phyloP scores from a whole-genome alignment of 352 stramenopile species.

The Phytophthora hybrid region DNA sequence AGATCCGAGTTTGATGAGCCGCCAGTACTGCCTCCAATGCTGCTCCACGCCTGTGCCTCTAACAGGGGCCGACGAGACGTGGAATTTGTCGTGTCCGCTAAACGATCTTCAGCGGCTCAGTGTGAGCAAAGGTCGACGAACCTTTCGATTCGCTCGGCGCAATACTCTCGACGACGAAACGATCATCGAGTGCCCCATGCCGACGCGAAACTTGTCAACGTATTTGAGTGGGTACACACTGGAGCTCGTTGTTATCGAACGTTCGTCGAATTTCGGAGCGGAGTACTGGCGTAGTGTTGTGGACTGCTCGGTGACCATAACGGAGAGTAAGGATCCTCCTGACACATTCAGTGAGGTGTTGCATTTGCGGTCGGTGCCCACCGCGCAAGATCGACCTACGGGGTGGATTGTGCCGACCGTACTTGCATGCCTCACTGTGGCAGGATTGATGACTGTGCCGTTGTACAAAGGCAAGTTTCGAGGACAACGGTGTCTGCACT shows the following conservation, averaged over 20 bases:
- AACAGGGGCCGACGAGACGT: slow-evolving; percentile 71
- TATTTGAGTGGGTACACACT: slow-evolving; percentile 71
- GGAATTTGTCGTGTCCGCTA: slow-evolving; percentile 78
- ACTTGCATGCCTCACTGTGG: slow-evolving; percentile 20
- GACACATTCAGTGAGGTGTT: slow-evolving; percentile 63
- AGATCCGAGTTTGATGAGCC: slow-evolving; percentile 42
- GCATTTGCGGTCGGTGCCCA: slow-evolving; percentile 63
- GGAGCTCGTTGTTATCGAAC: slow-evolving; percentile 65
- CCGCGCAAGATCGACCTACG: slow-evolving; percentile 24
- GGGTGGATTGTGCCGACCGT: slow-evolving; percentile 49
- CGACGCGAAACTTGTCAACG: slow-evolving; percentile 50
- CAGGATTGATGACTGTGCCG: slow-evolving; percentile 48
- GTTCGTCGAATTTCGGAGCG: slow-evolving; percentile 49
- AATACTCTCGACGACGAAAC: slow-evolving; percentile 57
- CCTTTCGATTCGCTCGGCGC: slow-evolving; percentile 69
- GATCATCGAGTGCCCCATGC: slow-evolving; percentile 69
- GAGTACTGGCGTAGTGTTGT: slow-evolving; percentile 76
- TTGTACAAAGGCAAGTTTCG: slow-evolving; percentile 61
- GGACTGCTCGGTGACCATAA: slow-evolving; percentile 70
- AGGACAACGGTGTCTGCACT: slow-evolving; percentile 67
- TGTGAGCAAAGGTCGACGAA: slow-evolving; percentile 63
- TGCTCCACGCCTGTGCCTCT: slow-evolving; percentile 73
- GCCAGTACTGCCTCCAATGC: slow-evolving; percentile 77
- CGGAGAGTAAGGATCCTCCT: slow-evolving; percentile 51
- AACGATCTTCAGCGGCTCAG: slow-evolving; percentile 74